A percentile compares a stretch with the other conserved stretches of the same genome.
Conservation (phyloP, 2,329 filamentous ascomycete genomes). For the Cadophora gregata region DNA sequence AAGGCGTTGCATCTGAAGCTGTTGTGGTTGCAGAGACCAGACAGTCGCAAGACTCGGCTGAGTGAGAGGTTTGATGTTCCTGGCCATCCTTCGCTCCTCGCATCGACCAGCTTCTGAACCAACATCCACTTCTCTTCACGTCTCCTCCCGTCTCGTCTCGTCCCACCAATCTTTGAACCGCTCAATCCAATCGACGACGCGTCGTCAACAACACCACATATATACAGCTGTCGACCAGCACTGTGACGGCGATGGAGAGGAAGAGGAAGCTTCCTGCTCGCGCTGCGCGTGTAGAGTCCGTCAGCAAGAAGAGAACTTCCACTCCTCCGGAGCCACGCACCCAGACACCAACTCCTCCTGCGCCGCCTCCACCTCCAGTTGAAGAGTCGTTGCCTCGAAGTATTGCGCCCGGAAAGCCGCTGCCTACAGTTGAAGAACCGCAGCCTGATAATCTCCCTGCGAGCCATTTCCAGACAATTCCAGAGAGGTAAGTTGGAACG, state of each 20-base stretch:
- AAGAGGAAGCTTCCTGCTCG: constrained; percentile 70
- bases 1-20: constrained; percentile 13
- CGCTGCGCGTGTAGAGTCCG: constrained; percentile 64
- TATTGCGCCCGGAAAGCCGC: constrained; percentile 67
- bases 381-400: constrained; percentile 62
- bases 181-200: constrained; percentile 33
- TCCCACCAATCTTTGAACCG: constrained; percentile 19
- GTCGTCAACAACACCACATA: constrained; percentile 33
- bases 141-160: constrained; percentile 29
- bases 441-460: constrained; percentile 68
- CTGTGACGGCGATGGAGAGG: constrained; percentile 59
- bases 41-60: constrained; percentile 16
- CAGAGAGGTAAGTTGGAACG: constrained; percentile 65
- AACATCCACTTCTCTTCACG: constrained; percentile 17
- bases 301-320: constrained; percentile 62
- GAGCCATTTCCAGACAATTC: constrained; percentile 74
- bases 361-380: constrained; percentile 41
- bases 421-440: constrained; percentile 72
- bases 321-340: constrained; percentile 60
- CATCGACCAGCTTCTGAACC: constrained; percentile 29
- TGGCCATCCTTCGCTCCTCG: constrained; percentile 16
- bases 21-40: constrained; percentile 11
- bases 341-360: constrained; percentile 51
- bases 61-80: constrained; percentile 23
- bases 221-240: constrained; percentile 18